Evolutionary conservation across 257 asterid species (phyloP).

Genomic region (Ilex aquifolium): DNA sequence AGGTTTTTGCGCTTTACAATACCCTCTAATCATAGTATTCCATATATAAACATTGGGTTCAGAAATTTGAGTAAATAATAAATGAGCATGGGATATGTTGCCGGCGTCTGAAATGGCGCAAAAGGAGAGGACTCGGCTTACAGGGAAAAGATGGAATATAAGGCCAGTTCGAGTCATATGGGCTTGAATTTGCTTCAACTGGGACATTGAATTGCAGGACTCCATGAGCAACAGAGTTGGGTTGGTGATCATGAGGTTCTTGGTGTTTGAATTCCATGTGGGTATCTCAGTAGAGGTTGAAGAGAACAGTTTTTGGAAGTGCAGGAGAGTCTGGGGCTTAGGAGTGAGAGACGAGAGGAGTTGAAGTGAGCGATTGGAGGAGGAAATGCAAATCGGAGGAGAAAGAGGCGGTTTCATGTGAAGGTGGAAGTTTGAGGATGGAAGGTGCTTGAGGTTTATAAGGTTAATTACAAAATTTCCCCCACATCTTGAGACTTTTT

Average conservation of each 20-base stretch:
- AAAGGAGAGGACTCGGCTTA: constrained; percentile 64
- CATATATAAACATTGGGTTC: constrained; percentile 67
- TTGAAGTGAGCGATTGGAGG: not conserved
- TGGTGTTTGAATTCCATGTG: constrained; percentile 59
- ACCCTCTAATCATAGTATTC: constrained; percentile 75
- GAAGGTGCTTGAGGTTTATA: too few species aligned
- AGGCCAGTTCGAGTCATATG: constrained; percentile 66
- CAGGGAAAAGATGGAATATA: constrained; percentile 58
- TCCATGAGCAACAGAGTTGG: constrained; percentile 76
- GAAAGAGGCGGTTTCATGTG: too few species aligned
- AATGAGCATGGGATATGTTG: constrained; percentile 36
- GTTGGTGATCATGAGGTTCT: constrained; percentile 50
- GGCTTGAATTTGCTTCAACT: constrained; percentile 71
- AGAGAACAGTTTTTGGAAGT: constrained; percentile 18
- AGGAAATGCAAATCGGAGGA: too few species aligned
- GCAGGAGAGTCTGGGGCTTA: constrained; percentile 1
- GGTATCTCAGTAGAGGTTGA: constrained; percentile 14
- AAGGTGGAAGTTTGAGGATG: too few species aligned
- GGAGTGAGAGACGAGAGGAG: constrained; percentile 9
- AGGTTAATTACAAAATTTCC: too few species aligned
- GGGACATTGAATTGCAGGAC: constrained; percentile 67
- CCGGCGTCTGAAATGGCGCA: constrained; percentile 59
- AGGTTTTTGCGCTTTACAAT: constrained; percentile 34
- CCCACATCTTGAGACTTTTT: too few species aligned
- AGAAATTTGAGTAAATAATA: constrained; percentile 43